phyloP scores from a whole-genome alignment of 148 eudicot genomes.

The Rhododendron griersonianum region DNA sequence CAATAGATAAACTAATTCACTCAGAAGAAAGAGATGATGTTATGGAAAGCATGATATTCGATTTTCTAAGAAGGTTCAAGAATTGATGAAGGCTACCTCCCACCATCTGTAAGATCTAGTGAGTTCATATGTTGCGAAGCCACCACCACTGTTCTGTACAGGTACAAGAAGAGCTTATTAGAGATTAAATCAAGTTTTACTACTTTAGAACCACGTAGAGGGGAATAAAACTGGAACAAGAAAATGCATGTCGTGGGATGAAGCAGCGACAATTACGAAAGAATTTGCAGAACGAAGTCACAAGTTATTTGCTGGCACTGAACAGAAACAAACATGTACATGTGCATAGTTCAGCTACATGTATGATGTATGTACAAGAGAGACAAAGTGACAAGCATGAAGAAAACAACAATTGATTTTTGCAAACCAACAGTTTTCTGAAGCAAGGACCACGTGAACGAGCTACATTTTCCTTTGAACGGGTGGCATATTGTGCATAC shows the following conservation, averaged over 20 bases:
- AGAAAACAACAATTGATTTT: neutral
- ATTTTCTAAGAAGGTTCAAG: neutral
- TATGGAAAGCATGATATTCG: neutral
- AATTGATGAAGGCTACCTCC: constrained; percentile 54
- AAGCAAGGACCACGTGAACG: neutral
- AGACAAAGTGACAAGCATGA: neutral
- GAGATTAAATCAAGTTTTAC: neutral
- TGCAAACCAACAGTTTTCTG: neutral
- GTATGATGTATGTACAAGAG: neutral
- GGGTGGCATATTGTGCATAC: too few relatives aligned
- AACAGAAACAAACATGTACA: neutral
- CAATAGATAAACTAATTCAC: neutral
- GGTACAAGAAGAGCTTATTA: neutral
- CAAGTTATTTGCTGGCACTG: neutral
- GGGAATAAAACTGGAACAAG: neutral
- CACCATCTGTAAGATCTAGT: constrained; percentile 95
- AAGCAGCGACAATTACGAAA: neutral
- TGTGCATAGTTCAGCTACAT: neutral
- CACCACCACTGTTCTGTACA: neutral
- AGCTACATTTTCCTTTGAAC: too few relatives aligned
- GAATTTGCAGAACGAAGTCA: neutral
- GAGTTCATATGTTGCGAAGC: constrained; percentile 96
- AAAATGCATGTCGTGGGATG: neutral
- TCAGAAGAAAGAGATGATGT: neutral
- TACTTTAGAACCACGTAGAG: neutral